A percentile compares a stretch with the other conserved stretches of the same genome.
These are phyloP conservation scores for Gamarada debralockiae DNA, from an alignment of 495 filamentous ascomycete species.

Conservation along the genomic window DNA sequence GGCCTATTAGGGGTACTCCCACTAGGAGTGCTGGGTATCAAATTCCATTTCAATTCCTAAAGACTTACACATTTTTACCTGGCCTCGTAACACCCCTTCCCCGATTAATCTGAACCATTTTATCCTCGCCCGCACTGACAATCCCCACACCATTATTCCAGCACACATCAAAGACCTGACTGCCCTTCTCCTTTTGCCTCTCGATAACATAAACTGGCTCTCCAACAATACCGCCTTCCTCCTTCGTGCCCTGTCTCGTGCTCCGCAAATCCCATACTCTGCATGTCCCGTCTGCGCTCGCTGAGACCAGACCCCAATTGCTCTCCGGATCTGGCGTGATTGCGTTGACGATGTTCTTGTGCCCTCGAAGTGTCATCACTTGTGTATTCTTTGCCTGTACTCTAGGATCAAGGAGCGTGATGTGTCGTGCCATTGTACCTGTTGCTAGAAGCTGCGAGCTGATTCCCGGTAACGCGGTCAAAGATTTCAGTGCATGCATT, in stretches of 20 bases:
- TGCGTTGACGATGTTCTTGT: constrained; percentile 75
- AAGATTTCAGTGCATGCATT: constrained; percentile 72
- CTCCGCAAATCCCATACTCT: constrained; percentile 88
- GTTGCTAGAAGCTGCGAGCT: constrained; percentile 69
- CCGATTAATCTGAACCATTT: constrained; percentile 84
- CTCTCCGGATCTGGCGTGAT: constrained; percentile 68
- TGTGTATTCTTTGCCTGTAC: constrained; percentile 65
- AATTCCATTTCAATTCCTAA: background rate
- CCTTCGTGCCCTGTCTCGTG: constrained; percentile 59
- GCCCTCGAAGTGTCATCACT: constrained; percentile 84
- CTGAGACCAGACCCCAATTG: constrained; percentile 75
- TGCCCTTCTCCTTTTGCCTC: constrained; percentile 59
- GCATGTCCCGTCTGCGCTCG: constrained; percentile 84
- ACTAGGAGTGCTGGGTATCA: constrained; percentile 6
- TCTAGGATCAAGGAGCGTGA: constrained; percentile 87
- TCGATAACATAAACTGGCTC: constrained; percentile 79
- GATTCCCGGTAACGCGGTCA: constrained; percentile 33
- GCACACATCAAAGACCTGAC: constrained; percentile 84
- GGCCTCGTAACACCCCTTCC: constrained; percentile 34
- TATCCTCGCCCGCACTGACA: constrained; percentile 89
- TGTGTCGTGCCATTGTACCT: constrained; percentile 79
- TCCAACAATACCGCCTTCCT: constrained; percentile 58
- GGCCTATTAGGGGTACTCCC: too few species aligned
- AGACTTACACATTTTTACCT: background rate
- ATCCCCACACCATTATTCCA: constrained; percentile 87